Base-by-base conservation (phyloP, 2,329 filamentous ascomycete species). In the Acrodontium crateriforme region DNA sequence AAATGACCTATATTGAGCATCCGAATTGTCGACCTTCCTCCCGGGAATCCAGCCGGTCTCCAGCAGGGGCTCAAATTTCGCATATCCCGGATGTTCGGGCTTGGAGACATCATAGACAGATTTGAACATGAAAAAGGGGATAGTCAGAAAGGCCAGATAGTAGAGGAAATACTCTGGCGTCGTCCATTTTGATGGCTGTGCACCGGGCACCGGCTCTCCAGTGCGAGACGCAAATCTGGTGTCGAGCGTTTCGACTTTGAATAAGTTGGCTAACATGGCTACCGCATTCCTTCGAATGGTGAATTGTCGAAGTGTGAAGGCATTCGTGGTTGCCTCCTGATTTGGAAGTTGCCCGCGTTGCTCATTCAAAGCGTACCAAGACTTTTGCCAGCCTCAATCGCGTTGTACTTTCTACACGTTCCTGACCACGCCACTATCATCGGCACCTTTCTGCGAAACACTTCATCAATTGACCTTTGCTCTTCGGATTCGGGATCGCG, bases 41-140 rank as follows among this genome's bases (percentile, higher is more conserved):
- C 87, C 87, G 6, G 78, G 79, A 32, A 98, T 79, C 89, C 89
- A 98, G 42, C 89, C 91, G 6, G 74, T 66, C 2, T 73, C 74
- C 10, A 98, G 68, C 20, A 76, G 62, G 34, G 63, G 61, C 36
- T 77, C 67, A 49, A 76, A 94, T 41, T 76, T 79, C 33, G 65
- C 52, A 50, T 89, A 98, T 41, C 79, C 74, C 4, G 82, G 80
- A 50, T 94, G 78, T 18, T 74, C 75, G 85, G 85, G 69, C 57
- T 75, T 70, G 14, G 89, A 98, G 24, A 92, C 83, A 56, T 81
- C 71, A 41, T 84, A 80, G 7, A 78, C 76, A n/a, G 77, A 65
- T 63, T 83, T 92, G 57, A 93, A 83, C 85, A 98, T 98, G 19
- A 53, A 36, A 45, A 74, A 68, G 6, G 83, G 82, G 15, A 95